Percentiles rank a stretch among this genome's conserved stretches.
phyloP scores from a whole-genome alignment of 1,139 yeast species.

The Diutina neorugosa region DNA sequence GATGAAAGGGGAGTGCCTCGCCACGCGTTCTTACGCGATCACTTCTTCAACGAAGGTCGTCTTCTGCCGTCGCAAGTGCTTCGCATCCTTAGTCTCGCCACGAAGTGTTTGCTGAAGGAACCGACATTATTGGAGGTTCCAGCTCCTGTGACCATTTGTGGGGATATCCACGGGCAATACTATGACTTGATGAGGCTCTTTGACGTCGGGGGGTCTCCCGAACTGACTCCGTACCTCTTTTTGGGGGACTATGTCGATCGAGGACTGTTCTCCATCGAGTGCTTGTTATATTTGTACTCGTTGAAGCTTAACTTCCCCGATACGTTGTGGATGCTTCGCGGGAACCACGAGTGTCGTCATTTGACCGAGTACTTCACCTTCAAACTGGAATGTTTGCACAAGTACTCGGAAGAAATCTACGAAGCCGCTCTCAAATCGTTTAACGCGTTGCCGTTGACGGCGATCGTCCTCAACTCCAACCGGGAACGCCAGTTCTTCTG shows the following conservation, averaged over 20 bases:
- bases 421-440: slow-evolving; percentile 71
- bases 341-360: slow-evolving; percentile 93
- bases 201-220: slow-evolving; percentile 92
- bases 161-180: slow-evolving; percentile 93
- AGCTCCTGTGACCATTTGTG: slow-evolving; percentile 94
- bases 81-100: slow-evolving; percentile 56
- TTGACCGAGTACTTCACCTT: slow-evolving; percentile 90
- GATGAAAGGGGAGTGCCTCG: slow-evolving; percentile 56
- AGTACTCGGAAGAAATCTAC: slow-evolving; percentile 58
- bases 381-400: slow-evolving; percentile 82
- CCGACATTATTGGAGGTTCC: slow-evolving; percentile 74
- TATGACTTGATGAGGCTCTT: slow-evolving; percentile 83
- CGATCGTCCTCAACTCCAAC: slow-evolving; percentile 43
- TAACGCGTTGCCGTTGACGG: slow-evolving; percentile 85
- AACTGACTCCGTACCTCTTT: slow-evolving; percentile 63
- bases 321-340: slow-evolving; percentile 75
- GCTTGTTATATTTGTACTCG: slow-evolving; percentile 69
- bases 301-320: slow-evolving; percentile 69
- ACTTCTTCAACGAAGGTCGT: slow-evolving; percentile 74
- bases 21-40: slow-evolving; percentile 57
- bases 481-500: slow-evolving; percentile 81
- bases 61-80: slow-evolving; percentile 62
- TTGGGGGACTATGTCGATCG: slow-evolving; percentile 95
- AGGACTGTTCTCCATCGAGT: slow-evolving; percentile 86
- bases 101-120: slow-evolving; percentile 52